phyloP scores from a whole-genome alignment of 176 grass and related monocot genomes.

The Avena atlantica region DNA sequence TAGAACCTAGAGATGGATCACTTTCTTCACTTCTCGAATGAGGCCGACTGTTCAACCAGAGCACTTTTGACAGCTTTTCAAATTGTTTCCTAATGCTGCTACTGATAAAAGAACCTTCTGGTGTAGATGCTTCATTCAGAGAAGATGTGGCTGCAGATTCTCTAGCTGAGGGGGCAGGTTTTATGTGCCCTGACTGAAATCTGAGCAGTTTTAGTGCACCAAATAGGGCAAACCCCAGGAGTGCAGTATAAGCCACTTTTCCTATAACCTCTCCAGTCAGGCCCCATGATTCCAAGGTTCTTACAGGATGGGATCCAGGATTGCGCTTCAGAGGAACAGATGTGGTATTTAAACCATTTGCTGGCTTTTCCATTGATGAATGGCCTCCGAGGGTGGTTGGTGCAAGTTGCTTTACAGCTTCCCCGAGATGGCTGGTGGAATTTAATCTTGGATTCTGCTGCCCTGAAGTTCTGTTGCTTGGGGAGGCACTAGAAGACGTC shows the following conservation, averaged over 20 bases:
- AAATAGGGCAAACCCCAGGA: conserved; percentile 71
- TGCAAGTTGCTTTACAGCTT: conserved; percentile 95
- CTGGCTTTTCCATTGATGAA: conserved; percentile 49
- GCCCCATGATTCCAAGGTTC: conserved; percentile 61
- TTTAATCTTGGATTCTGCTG: conserved; percentile 61
- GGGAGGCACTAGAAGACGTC: conserved; percentile 52
- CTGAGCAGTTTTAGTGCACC: conserved; percentile 63
- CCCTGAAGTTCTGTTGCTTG: conserved; percentile 47
- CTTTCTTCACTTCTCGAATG: conserved; percentile 44
- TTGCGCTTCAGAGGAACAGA: conserved; percentile 73
- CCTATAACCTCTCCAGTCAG: conserved; percentile 54
- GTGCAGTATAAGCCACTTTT: conserved; percentile 65
- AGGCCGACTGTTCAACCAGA: conserved; percentile 49
- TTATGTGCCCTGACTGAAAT: conserved; percentile 60
- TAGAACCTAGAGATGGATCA: conserved; percentile 36
- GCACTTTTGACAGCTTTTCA: conserved; percentile 60
- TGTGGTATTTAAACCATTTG: conserved; percentile 42
- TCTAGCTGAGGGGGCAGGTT: conserved; percentile 31
- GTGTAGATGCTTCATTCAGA: conserved; percentile 44
- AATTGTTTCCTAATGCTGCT: conserved; percentile 53
- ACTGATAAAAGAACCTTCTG: conserved; percentile 46
- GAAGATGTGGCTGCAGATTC: conserved; percentile 34
- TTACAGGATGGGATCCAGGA: conserved; percentile 55
- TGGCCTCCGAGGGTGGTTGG: conserved; percentile 64
- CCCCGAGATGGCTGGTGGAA: conserved; percentile 77